Conservation (phyloP, 768 basidiomycete genomes). For the Albatrellus ellisii region DNA sequence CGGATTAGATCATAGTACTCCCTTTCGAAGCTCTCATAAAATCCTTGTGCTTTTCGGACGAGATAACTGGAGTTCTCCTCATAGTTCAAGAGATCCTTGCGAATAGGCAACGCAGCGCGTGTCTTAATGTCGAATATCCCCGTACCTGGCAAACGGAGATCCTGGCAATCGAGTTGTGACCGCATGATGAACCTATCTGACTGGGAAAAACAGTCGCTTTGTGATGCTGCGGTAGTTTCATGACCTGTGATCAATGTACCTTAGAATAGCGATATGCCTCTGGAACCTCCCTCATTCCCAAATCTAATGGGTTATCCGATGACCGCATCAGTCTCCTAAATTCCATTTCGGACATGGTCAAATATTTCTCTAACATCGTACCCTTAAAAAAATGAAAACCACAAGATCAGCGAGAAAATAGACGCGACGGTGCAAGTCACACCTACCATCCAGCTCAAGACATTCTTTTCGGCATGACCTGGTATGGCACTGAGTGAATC, state of each 20-base stretch:
- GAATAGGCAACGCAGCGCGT: constrained; percentile 71
- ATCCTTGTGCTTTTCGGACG: constrained; percentile 50
- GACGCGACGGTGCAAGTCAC: not conserved
- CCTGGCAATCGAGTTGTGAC: constrained; percentile 86
- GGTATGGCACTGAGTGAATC: constrained; percentile 37
- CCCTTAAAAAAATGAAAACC: constrained; percentile 37
- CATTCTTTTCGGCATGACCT: constrained; percentile 40
- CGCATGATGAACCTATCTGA: constrained; percentile 72
- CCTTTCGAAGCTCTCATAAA: constrained; percentile 71
- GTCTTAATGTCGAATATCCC: constrained; percentile 98
- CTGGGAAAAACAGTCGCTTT: constrained; percentile 18
- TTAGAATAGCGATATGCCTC: constrained; percentile 85
- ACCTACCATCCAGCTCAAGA: constrained; percentile 65
- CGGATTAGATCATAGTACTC: constrained; percentile 94
- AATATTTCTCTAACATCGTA: constrained; percentile 75
- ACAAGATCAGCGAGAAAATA: not conserved
- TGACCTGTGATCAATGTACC: constrained; percentile 27
- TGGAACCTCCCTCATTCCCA: constrained; percentile 22
- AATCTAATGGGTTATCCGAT: constrained; percentile 16
- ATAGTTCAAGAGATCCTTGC: constrained; percentile 77
- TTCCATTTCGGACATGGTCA: constrained; percentile 53
- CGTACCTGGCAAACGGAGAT: constrained; percentile 69
- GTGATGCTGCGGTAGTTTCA: not conserved
- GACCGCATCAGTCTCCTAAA: constrained; percentile 43
- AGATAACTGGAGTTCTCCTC: constrained; percentile 77